phyloP scores from a whole-genome alignment of 148 eudicot species.

The Rhododendron molle region DNA sequence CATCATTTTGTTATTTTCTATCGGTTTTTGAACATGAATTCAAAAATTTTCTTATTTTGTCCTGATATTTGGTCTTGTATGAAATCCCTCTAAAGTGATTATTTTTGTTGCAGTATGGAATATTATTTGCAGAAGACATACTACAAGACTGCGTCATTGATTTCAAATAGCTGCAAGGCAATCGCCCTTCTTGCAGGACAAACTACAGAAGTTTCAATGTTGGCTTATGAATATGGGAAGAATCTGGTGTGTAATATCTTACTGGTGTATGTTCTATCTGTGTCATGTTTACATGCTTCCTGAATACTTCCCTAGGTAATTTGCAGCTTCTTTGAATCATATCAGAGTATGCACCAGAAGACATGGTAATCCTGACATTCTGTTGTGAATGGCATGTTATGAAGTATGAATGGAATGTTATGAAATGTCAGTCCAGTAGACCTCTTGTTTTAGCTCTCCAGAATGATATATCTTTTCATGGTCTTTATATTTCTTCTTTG shows the following conservation, averaged over 20 bases:
- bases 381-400: not conserved
- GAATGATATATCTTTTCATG: not conserved
- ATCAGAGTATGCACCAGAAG: not conserved
- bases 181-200: constrained; percentile 95
- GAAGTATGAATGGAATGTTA: not conserved
- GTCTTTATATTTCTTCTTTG: not conserved
- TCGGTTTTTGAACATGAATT: not conserved
- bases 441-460: not conserved
- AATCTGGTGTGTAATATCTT: constrained; percentile 60
- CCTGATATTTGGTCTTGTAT: not conserved
- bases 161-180: constrained; percentile 95
- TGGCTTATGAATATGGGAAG: constrained; percentile 89
- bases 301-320: not conserved
- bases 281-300: not conserved
- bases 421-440: not conserved
- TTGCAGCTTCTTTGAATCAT: not conserved
- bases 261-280: not conserved
- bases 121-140: constrained; percentile 90
- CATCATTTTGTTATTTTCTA: not conserved
- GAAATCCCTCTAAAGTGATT: not conserved
- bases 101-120: constrained; percentile 61
- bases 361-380: not conserved
- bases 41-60: not conserved
- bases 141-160: constrained; percentile 89
- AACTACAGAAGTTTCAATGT: constrained; percentile 70